A percentile compares a stretch with the other conserved stretches of the same genome.
Conservation (phyloP, 805 yeast species). For the Starmerella powellii region DNA sequence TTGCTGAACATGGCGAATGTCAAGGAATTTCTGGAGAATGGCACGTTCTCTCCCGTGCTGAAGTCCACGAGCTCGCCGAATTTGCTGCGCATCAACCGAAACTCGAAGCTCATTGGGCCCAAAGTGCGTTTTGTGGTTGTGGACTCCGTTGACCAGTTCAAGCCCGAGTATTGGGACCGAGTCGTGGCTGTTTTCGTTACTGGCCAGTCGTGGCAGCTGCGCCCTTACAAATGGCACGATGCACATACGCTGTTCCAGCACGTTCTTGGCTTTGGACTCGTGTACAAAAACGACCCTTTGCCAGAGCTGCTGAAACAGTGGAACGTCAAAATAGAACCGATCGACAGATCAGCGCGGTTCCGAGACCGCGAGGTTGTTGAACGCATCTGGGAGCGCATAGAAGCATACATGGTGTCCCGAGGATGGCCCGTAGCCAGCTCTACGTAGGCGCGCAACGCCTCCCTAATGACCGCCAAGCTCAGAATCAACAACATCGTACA, state of each 20-base stretch:
- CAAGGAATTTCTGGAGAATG: slow-evolving; percentile 59
- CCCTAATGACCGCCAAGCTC: background rate
- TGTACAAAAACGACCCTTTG: slow-evolving; percentile 64
- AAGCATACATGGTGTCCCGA: slow-evolving; percentile 53
- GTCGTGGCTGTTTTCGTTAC: slow-evolving; percentile 93
- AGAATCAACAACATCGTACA: background rate
- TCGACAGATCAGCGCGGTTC: slow-evolving; percentile 76
- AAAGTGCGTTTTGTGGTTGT: slow-evolving; percentile 65
- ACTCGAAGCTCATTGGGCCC: slow-evolving; percentile 42
- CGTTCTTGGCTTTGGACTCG: slow-evolving; percentile 69
- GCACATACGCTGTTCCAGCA: slow-evolving; percentile 73
- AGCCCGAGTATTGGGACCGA: slow-evolving; percentile 96
- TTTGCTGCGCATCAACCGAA: slow-evolving; percentile 43
- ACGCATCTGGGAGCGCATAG: slow-evolving; percentile 73
- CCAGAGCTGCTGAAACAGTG: slow-evolving; percentile 70
- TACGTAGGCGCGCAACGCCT: background rate
- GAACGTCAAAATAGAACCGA: slow-evolving; percentile 70
- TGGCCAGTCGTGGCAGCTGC: slow-evolving; percentile 96
- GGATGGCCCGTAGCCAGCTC: slow-evolving; percentile 38
- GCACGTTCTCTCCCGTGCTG: slow-evolving; percentile 45
- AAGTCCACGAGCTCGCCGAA: slow-evolving; percentile 28
- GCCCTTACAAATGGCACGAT: slow-evolving; percentile 67
- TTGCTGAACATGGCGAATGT: slow-evolving; percentile 53
- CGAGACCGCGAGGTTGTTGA: slow-evolving; percentile 80
- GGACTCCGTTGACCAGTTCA: slow-evolving; percentile 75